Conservation (phyloP, 805 yeast species). For the Saccharomycopsis javanensis region DNA sequence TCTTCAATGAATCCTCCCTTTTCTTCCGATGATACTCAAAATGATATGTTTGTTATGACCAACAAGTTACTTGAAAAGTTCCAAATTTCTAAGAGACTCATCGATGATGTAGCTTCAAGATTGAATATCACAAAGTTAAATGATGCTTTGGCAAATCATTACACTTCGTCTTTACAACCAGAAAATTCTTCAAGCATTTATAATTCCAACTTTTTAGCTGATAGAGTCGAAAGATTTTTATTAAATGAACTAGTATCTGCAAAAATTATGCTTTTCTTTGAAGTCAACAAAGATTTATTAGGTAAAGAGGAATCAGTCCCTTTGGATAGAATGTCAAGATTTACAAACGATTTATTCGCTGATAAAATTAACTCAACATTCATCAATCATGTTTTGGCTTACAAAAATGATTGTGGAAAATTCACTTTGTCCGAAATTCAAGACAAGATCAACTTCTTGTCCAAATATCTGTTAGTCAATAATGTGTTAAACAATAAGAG, state of each 20-base stretch:
- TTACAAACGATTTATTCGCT: constrained; percentile 27
- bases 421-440: constrained; percentile 8
- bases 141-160: neutral
- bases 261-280: constrained; percentile 27
- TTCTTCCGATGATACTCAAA: constrained; percentile 25
- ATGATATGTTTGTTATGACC: neutral
- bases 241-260: constrained; percentile 33
- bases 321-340: constrained; percentile 8
- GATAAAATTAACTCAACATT: constrained; percentile 31
- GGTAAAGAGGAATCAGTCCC: neutral
- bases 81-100: neutral
- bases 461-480: constrained; percentile 11
- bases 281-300: constrained; percentile 9
- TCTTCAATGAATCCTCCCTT: constrained; percentile 21
- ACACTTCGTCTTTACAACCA: neutral
- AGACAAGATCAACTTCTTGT: constrained; percentile 8
- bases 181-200: neutral
- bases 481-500: neutral
- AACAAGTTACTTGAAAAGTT: neutral
- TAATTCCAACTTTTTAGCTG: neutral
- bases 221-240: constrained; percentile 12
- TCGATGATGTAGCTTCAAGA: neutral
- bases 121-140: neutral
- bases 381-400: constrained; percentile 25
- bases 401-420: neutral